Evolutionary conservation across 345 rosid genomes (phyloP), one percentile per base, ranked within the genome.

Genomic region (Salix arbutifolia): DNA sequence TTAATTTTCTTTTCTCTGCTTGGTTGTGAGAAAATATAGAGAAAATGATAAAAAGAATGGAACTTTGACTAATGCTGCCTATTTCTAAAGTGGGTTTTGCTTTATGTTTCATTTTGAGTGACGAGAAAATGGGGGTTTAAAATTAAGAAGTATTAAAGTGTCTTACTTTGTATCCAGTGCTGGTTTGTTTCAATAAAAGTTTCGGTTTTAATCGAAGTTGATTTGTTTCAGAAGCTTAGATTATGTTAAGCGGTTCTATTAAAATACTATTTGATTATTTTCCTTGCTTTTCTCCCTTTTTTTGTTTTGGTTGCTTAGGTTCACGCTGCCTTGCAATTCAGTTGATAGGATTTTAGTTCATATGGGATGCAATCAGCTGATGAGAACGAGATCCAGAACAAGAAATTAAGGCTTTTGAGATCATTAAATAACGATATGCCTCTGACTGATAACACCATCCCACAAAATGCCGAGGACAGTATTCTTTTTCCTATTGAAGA

Each of bases 401-500:
- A 78, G 88, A 86, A 69, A 74, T 83, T 76, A 84, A 91, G 89
- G 87, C 85, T 85, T 64, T 69, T 79, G 25, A 85, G 89, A 76
- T 78, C 86, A 33, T 79, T 76, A 28, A 58, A 74, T 52, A 37
- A 60, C 84, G 69, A 87, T 13, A 91, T 90, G 92, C 89, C 90
- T 38, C 62, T 83, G 76, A 89, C 90, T 1, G 91, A 91, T 50
- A 71, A 62, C 72, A 78, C 80, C 18, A 73, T 81, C 40, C 67
- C 84, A 2, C 92, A 83, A 76, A 78, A 74, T 74, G 26, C 62
- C 10, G 86, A 84, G 62, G 90, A 87, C 48, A 79, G 86, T 6
- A 82, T 76, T 81, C 53, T 78, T 80, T 91, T 91, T 77, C 85
- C 91, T 6, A 83, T 93, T 5, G 94, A 93, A 83, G 93, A 93